Evolutionary conservation across 2,329 filamentous ascomycete genomes (phyloP).

Genomic region (Aspergillus spinulosporus): DNA sequence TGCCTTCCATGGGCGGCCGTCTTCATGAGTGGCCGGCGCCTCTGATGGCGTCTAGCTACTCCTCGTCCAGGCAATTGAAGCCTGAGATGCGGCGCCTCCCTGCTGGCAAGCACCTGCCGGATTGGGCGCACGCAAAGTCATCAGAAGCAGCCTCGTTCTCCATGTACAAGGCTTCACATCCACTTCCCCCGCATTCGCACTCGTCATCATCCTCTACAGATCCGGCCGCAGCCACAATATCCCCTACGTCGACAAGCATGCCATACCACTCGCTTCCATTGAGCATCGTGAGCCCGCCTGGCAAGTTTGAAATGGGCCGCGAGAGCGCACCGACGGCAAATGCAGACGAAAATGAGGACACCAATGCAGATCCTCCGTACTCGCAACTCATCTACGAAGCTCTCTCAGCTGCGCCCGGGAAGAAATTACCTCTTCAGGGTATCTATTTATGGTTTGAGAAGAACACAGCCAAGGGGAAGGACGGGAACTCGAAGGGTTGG

Average conservation of each 20-base stretch:
- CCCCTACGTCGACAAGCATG: conserved; percentile 26
- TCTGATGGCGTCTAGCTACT: conserved; percentile 15
- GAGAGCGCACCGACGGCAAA: conserved; percentile 28
- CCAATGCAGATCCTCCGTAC: conserved; percentile 64
- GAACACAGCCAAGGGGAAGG: conserved; percentile 73
- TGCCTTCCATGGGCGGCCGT: conserved; percentile 11
- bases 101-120: conserved; percentile 11
- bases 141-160: conserved; percentile 6
- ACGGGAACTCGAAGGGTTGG: conserved; percentile 70
- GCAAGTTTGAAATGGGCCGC: conserved; percentile 12
- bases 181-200: conserved; percentile 10
- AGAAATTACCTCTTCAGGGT: conserved; percentile 76
- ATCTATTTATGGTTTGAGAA: conserved; percentile 88
- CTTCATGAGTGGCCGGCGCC: conserved; percentile 15
- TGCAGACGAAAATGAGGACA: conserved; percentile 28
- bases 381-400: conserved; percentile 78
- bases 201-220: conserved; percentile 1
- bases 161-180: conserved; percentile 14
- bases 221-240: conserved; percentile 9
- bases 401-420: conserved; percentile 64
- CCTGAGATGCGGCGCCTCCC: conserved; percentile 12
- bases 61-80: conserved; percentile 19
- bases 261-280: conserved; percentile 23
- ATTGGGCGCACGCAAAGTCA: conserved; percentile 19
- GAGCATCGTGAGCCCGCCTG: conserved; percentile 15